These are phyloP conservation scores for Sequoiadendron giganteum DNA, from an alignment of 75 land plant genomes.

Conservation along the genomic window DNA sequence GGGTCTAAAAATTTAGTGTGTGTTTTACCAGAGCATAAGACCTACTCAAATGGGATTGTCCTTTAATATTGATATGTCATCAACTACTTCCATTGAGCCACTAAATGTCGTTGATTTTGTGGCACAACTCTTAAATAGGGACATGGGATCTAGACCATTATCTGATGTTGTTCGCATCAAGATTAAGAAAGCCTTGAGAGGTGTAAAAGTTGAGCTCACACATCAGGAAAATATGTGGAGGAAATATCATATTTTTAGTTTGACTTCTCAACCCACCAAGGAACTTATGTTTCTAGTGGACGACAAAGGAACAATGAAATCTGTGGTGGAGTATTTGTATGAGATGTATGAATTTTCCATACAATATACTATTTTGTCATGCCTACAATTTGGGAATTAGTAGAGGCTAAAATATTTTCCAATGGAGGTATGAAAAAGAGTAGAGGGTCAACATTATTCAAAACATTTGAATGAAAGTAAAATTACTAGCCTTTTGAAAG, in stretches of 20 bases:
- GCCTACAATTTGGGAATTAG: constrained; percentile 52
- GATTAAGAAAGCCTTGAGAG: constrained; percentile 82
- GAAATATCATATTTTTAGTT: constrained; percentile 80
- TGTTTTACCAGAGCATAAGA: constrained; percentile 95
- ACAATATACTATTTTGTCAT: constrained; percentile 36
- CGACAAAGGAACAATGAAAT: constrained; percentile 41
- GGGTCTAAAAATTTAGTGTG: constrained; percentile 95
- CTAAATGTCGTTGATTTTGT: constrained; percentile 84
- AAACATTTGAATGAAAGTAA: constrained; percentile 85
- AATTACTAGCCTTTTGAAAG: constrained; percentile 74
- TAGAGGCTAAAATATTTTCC: constrained; percentile 45
- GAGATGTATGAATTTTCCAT: constrained; percentile 42
- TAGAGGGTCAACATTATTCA: constrained; percentile 85
- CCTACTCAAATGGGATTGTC: constrained; percentile 99
- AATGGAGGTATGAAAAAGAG: constrained; percentile 89
- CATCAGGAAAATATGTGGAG: constrained; percentile 83
- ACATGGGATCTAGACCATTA: constrained; percentile 57
- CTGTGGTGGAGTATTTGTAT: too few species aligned
- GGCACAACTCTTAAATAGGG: constrained; percentile 64
- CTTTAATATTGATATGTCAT: constrained; percentile 97
- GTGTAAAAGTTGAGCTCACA: constrained; percentile 91
- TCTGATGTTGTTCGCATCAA: constrained; percentile 79
- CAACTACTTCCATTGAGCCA: constrained; percentile 93
- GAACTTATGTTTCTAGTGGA: constrained; percentile 67
- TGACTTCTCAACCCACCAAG: constrained; percentile 79